Conservation (phyloP, 176 grass and related monocot genomes). For the Elymus sibiricus region DNA sequence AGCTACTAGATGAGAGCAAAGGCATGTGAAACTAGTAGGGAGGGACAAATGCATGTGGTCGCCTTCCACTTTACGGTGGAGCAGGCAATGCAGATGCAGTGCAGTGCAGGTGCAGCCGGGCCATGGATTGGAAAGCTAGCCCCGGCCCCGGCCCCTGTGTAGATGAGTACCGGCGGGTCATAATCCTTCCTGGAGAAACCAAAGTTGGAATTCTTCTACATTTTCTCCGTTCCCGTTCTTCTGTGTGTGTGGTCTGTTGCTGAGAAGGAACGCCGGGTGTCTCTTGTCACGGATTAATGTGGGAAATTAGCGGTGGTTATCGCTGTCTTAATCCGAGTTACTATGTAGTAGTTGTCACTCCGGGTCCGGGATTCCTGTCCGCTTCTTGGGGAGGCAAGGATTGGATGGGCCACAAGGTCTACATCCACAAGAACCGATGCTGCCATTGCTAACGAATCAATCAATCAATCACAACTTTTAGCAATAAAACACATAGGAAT, state of each 20-base stretch:
- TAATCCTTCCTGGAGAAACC: background rate
- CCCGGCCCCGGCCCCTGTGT: background rate
- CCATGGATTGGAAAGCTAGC: conserved; percentile 20
- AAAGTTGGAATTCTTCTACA: conserved; percentile 2
- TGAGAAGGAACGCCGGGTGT: no score
- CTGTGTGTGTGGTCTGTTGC: no score
- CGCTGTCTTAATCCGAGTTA: background rate
- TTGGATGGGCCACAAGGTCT: conserved; percentile 24
- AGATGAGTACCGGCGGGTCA: background rate
- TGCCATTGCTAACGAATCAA: background rate
- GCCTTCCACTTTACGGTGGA: background rate
- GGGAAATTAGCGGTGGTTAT: background rate
- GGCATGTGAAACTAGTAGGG: conserved; percentile 29
- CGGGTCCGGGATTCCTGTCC: conserved; percentile 16
- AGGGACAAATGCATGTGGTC: conserved; percentile 45
- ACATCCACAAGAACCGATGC: conserved; percentile 23
- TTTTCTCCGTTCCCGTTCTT: background rate
- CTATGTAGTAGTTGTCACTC: background rate
- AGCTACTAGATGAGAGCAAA: no score
- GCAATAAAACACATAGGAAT: no score
- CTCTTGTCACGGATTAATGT: background rate
- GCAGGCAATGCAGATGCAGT: background rate
- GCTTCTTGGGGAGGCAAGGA: conserved; percentile 32
- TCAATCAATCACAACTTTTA: background rate
- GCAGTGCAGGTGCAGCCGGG: background rate